Base-by-base conservation (phyloP, 148 eudicot genomes). In the Rhododendron griersonianum region DNA sequence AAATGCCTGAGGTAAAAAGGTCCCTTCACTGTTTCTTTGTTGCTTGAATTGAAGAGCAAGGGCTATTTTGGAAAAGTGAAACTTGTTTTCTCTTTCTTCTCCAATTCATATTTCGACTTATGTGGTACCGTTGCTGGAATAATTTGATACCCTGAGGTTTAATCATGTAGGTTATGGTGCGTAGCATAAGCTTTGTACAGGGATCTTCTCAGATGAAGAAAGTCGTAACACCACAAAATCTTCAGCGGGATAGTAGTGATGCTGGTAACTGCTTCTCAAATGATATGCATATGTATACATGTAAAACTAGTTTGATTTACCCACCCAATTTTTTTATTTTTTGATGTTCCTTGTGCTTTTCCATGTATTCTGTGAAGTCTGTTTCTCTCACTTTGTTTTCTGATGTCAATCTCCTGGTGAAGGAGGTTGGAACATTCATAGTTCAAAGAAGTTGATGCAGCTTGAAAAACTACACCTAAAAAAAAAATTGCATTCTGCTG, bases 151-250 rank as follows among this genome's bases (percentile, higher is more conserved):
- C 3, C n/a, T 33, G 51, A 77, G 61, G 67, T 15, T 28, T 37
- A 19, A 39, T 35, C 19, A 80, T 87, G 83, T 83, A 93, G 94
- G 92, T 93, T 50, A 84, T 88, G 89, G 94, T 86, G 81, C 91
- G 85, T 51, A 85, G 87, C 87, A 47, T 93, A 74, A 81, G 90
- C 86, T 93, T 88, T 86, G 94, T 93, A 83, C 90, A 89, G 65
- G 87, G 88, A 50, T 86, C 65, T 83, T 75, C 59, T 67, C 67
- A 45, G 47, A 63, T 53, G 85, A 87, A 84, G 90, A 85, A 87
- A 77, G 25, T 15, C 2, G 23, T 55, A 44, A 50, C 41, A 11
- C 48, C 84, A 4, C 9, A 25, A 11, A 74, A 88, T 67, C 84
- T 79, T 59, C 82, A 86, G 48, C 16, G 5, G 80, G 51, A 25